Evolutionary conservation across 2,329 filamentous ascomycete genomes (phyloP).

Genomic region (Hypocreales sp.): DNA sequence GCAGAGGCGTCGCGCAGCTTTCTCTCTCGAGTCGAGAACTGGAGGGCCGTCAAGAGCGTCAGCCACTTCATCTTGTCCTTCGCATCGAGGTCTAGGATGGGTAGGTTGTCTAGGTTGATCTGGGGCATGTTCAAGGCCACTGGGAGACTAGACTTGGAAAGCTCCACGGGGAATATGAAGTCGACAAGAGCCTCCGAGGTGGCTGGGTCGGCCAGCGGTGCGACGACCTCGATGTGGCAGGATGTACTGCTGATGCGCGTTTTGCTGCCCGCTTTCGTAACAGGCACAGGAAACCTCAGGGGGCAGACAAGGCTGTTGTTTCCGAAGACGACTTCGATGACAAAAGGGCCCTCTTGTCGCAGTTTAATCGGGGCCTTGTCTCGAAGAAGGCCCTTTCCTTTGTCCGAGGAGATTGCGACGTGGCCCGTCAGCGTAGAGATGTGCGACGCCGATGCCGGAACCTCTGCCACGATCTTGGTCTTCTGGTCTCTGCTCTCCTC

Average conservation of each 20-base stretch:
- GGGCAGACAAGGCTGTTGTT: conserved; percentile 13
- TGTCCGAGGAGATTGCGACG: conserved; percentile 18
- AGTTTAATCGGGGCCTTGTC: conserved; percentile 21
- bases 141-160: conserved; percentile 15
- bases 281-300: conserved; percentile 23
- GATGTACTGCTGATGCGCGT: conserved; percentile 27
- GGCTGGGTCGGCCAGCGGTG: conserved; percentile 12
- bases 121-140: conserved; percentile 22
- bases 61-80: conserved; percentile 22
- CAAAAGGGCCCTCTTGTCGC: conserved; percentile 21
- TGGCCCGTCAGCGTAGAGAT: conserved; percentile 22
- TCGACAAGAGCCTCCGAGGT: conserved; percentile 10
- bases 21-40: conserved; percentile 26
- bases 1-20: conserved; percentile 14
- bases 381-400: conserved; percentile 19
- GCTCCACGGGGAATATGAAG: conserved; percentile 20
- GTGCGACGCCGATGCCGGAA: conserved; percentile 12
- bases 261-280: conserved; percentile 17
- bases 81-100: conserved; percentile 22
- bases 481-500: conserved; percentile 7
- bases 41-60: conserved; percentile 18
- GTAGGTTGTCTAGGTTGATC: conserved; percentile 27
- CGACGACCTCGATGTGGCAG: conserved; percentile 28
- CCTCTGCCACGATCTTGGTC: conserved; percentile 13
- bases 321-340: conserved; percentile 24